Conservation (phyloP, 345 rosid genomes). For the Linum tenue region DNA sequence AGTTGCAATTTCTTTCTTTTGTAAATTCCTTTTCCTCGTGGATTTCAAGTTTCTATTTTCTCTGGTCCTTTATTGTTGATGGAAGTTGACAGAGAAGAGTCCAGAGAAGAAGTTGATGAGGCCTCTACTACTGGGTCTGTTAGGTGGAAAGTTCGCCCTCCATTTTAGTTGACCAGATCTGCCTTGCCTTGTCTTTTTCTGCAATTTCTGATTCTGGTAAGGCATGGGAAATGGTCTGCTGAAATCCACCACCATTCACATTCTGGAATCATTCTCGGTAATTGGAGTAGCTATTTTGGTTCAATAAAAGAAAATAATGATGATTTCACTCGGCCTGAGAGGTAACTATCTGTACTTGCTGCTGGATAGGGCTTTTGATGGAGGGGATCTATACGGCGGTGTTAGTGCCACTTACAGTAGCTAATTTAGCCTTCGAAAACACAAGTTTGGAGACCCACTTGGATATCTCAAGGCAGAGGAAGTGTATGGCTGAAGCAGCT, state of each 20-base stretch:
- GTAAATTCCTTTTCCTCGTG: constrained; percentile 8
- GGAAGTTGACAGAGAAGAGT: background rate
- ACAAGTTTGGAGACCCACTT: constrained; percentile 43
- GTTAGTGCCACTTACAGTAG: constrained; percentile 56
- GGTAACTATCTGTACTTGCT: constrained; percentile 32
- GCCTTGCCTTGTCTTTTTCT: constrained; percentile 19
- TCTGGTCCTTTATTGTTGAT: background rate
- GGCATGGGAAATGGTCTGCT: constrained; percentile 44
- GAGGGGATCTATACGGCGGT: constrained; percentile 74
- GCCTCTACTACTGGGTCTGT: background rate
- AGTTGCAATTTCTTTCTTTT: background rate
- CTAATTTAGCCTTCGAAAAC: constrained; percentile 51
- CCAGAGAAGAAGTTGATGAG: background rate
- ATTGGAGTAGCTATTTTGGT: constrained; percentile 17
- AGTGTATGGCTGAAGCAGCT: constrained; percentile 53
- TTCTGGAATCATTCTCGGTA: constrained; percentile 27
- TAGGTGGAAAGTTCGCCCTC: background rate
- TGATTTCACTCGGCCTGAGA: constrained; percentile 28
- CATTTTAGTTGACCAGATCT: constrained; percentile 36
- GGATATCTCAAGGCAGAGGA: constrained; percentile 47
- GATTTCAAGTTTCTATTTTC: constrained; percentile 5
- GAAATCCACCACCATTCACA: constrained; percentile 17
- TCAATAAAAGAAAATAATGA: constrained; percentile 34
- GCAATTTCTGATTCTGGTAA: constrained; percentile 9
- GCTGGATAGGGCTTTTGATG: constrained; percentile 51